Conservation (phyloP, 108 stramenopile genomes). For the Nitzschia inconspicua region DNA sequence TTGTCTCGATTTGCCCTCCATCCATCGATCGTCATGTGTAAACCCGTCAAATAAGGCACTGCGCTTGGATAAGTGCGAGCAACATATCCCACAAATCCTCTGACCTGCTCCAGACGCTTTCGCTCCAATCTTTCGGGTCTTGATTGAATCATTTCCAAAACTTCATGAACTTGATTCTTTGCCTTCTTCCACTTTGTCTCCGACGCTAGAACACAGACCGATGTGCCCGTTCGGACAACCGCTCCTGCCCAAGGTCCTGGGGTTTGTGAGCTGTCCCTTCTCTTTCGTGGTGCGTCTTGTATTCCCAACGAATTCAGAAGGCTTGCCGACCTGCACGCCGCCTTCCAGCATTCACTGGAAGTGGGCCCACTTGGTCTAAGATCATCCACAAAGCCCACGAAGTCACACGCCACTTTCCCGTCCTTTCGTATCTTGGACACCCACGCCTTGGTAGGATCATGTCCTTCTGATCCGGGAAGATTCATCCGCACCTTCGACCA, state of each 20-base stretch:
- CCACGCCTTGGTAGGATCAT: constrained; percentile 35
- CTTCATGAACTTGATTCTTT: background rate
- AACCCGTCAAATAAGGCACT: constrained; percentile 45
- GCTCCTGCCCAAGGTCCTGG: constrained; percentile 54
- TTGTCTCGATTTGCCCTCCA: constrained; percentile 36
- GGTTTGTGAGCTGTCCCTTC: constrained; percentile 1
- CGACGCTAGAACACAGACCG: too few relatives aligned
- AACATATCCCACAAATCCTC: constrained; percentile 49
- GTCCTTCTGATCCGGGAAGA: constrained; percentile 25
- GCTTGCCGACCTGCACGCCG: background rate
- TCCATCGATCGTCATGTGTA: constrained; percentile 38
- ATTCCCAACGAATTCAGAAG: constrained; percentile 35
- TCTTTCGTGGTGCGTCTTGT: constrained; percentile 53
- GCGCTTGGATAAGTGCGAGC: constrained; percentile 23
- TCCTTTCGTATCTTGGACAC: constrained; percentile 24
- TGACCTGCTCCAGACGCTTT: constrained; percentile 1
- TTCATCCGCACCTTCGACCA: constrained; percentile 31
- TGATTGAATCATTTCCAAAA: too few relatives aligned
- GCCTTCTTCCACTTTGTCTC: constrained; percentile 6
- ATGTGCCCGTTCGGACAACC: constrained; percentile 14
- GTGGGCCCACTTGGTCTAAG: constrained; percentile 12
- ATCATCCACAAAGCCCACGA: constrained; percentile 43
- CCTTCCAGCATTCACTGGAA: constrained; percentile 3
- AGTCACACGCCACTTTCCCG: constrained; percentile 33
- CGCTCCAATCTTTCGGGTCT: background rate